Conservation (phyloP, 768 basidiomycete species). For the Agrocybe chaxingu region DNA sequence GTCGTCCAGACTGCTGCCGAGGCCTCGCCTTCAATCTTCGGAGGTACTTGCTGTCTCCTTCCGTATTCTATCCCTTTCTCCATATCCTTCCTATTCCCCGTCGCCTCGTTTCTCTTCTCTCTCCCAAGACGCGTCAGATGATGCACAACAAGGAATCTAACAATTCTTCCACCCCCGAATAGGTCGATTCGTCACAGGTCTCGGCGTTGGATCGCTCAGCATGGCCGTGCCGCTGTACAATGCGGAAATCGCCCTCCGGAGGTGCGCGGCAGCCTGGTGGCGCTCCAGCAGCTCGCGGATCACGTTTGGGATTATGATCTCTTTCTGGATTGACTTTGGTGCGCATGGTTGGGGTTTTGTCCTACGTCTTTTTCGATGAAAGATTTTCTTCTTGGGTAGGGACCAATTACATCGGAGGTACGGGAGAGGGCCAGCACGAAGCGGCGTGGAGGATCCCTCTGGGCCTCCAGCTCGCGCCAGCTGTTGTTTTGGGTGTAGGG, state of each 20-base stretch:
- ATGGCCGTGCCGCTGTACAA: conserved; percentile 87
- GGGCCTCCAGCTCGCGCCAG: conserved; percentile 72
- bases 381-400: conserved; percentile 41
- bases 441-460: conserved; percentile 78
- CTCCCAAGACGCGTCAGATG: no score
- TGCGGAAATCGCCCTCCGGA: conserved; percentile 68
- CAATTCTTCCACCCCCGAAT: background rate
- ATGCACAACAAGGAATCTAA: no score
- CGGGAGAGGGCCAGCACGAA: conserved; percentile 49
- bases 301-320: conserved; percentile 74
- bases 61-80: no score
- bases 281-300: conserved; percentile 79
- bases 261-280: conserved; percentile 77
- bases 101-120: no score
- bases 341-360: conserved; percentile 20
- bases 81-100: no score
- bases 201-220: conserved; percentile 77
- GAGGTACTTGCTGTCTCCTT: conserved; percentile 28
- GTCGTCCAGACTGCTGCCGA: conserved; percentile 66
- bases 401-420: conserved; percentile 73
- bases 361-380: background rate
- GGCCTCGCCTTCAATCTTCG: conserved; percentile 61
- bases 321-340: conserved; percentile 53
- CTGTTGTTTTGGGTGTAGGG: conserved; percentile 64
- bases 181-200: conserved; percentile 74